These are phyloP conservation scores for Arctium minus DNA, from an alignment of 129 eudicot species.

Conservation along the genomic window DNA sequence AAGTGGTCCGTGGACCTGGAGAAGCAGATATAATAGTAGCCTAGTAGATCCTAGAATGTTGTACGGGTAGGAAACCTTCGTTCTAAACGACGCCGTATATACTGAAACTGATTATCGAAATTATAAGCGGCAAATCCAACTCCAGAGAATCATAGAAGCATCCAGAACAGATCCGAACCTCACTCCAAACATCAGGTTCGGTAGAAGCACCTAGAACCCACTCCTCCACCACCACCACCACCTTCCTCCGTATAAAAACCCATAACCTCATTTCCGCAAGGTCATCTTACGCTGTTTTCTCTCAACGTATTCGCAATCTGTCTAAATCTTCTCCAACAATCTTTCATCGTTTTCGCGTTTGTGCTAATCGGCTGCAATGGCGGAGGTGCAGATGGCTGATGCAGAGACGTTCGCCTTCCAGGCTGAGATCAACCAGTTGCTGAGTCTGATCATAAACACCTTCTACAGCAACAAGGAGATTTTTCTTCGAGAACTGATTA, in stretches of 20 bases:
- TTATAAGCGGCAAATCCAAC: not conserved
- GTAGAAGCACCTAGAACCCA: conserved; percentile 24
- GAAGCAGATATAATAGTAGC: no score
- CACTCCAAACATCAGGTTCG: conserved; percentile 10
- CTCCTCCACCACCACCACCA: not conserved
- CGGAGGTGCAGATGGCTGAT: conserved; percentile 63
- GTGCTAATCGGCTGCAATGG: conserved; percentile 25
- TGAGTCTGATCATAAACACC: conserved; percentile 72
- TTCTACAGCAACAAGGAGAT: conserved; percentile 91
- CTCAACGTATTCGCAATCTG: not conserved
- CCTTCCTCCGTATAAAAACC: conserved; percentile 15
- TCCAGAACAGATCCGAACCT: conserved; percentile 31
- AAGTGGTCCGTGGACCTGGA: no score
- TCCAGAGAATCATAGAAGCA: conserved; percentile 16
- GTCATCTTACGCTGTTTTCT: not conserved
- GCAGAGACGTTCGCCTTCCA: conserved; percentile 81
- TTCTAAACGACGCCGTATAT: not conserved
- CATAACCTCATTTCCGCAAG: not conserved
- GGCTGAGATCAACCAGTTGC: conserved; percentile 73
- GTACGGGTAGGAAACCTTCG: not conserved
- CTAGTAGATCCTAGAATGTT: not conserved
- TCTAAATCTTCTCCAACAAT: not conserved
- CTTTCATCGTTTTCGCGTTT: not conserved
- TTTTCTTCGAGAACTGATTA: conserved; percentile 68
- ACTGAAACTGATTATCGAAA: not conserved